phyloP scores from a whole-genome alignment of 75 land plant genomes.

The Pinus albicaulis region DNA sequence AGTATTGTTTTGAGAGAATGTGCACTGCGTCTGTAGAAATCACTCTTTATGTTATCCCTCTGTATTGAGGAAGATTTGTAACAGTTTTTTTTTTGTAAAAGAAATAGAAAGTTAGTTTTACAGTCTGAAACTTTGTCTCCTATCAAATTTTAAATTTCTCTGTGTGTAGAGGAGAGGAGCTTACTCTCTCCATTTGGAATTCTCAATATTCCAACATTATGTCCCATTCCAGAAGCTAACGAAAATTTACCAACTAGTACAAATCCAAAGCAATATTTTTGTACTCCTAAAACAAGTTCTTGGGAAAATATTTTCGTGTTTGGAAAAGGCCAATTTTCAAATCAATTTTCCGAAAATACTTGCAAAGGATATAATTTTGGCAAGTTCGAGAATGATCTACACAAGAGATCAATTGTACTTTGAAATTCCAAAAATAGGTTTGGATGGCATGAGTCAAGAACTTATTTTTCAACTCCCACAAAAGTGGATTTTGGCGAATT shows the following conservation, averaged over 20 bases:
- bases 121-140: too few relatives aligned
- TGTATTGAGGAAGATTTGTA: too few relatives aligned
- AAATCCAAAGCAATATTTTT: neutral
- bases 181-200: too few relatives aligned
- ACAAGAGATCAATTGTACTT: neutral
- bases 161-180: too few relatives aligned
- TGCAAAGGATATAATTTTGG: neutral
- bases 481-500: neutral
- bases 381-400: neutral
- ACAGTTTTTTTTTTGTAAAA: too few relatives aligned
- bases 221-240: too few relatives aligned
- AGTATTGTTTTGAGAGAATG: too few relatives aligned
- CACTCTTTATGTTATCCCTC: too few relatives aligned
- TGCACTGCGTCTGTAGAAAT: too few relatives aligned
- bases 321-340: neutral
- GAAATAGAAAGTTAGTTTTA: too few relatives aligned
- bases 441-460: slow-evolving; percentile 10
- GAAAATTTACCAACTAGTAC: neutral
- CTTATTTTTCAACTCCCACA: neutral
- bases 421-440: neutral
- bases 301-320: neutral
- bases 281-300: neutral
- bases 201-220: too few relatives aligned
- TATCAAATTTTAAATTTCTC: too few relatives aligned
- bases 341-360: neutral